Percentiles rank a stretch among this genome's conserved stretches.
phyloP scores from a whole-genome alignment of 1,284 basidiomycete genomes.

The Moniliophthora roreri region DNA sequence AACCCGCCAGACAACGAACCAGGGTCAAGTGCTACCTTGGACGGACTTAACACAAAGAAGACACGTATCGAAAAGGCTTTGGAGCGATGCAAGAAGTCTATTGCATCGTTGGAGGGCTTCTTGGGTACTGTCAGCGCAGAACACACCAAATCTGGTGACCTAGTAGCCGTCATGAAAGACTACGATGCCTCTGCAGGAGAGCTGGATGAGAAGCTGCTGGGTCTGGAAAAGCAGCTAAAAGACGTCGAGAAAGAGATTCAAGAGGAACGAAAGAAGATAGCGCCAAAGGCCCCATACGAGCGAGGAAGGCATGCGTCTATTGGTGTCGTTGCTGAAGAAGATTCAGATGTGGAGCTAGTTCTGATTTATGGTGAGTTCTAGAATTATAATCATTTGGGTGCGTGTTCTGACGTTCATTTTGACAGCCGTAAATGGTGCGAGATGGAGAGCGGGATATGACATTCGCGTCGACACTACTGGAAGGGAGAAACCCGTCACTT shows the following conservation, averaged over 20 bases:
- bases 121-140: constrained; percentile 21
- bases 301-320: constrained; percentile 27
- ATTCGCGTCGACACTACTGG: constrained; percentile 32
- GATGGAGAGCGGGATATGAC: constrained; percentile 32
- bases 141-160: constrained; percentile 21
- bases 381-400: background rate
- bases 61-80: constrained; percentile 22
- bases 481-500: constrained; percentile 26
- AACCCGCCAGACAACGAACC: constrained; percentile 1
- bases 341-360: constrained; percentile 33
- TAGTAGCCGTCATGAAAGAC: constrained; percentile 21
- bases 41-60: constrained; percentile 21
- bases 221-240: constrained; percentile 7
- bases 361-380: constrained; percentile 32
- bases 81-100: constrained; percentile 21
- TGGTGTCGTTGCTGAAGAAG: constrained; percentile 31
- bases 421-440: constrained; percentile 28
- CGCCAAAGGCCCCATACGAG: constrained; percentile 1
- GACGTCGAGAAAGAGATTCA: constrained; percentile 3
- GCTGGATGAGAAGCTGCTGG: constrained; percentile 28
- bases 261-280: background rate
- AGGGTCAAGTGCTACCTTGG: constrained; percentile 11
- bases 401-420: background rate
- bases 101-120: constrained; percentile 21
- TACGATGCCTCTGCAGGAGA: constrained; percentile 24